Evolutionary conservation across 2,329 filamentous ascomycete species (phyloP), one percentile per base, ranked within the genome.

Genomic region (Sclerotiophoma versabilis): DNA sequence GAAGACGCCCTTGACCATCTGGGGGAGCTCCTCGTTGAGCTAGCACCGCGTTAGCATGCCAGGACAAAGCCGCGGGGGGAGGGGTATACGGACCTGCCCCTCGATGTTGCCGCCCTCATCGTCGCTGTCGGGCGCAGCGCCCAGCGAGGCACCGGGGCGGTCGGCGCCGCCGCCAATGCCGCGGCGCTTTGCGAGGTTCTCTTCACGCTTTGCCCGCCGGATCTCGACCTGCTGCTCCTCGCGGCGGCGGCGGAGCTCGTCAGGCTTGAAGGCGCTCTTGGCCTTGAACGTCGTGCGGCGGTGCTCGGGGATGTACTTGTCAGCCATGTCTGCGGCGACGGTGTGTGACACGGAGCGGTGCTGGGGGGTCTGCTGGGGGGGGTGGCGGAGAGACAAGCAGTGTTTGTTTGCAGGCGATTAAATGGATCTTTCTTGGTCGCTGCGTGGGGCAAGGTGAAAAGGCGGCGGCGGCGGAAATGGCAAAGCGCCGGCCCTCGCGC

Each of bases 221-320:
- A 99, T 99, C 83, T 99, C 95, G 65, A 99, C 95, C 82, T 98
- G 95, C 80, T 97, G 93, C 81, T 99, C 95, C 79, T 99, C 95
- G 76, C 95, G 95, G 76, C 95, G 95, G 74, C 95, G 93, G 76
- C 95, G 92, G 65, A 99, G 89, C 83, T 99, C 95, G 78, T 99
- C 95, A 71, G 93, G 93, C 87, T 97, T 97, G 85, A 99, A 98
- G 73, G 92, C 92, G 80, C 91, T 93, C 86, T 97, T 97, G 50
- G 95, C 95, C 89, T 99, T 99, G 88, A 96, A 99, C 83, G 96
- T 93, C 65, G 92, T 97, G 76, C 95, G 93, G 79, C 95, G 92
- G 84, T 99, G 95, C 83, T 99, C 95, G 78, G 95, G 95, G 75
- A 99, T 99, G 83, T 97, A 99, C 74, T 95, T 91, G 79, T 99